Evolutionary conservation across 805 yeast species (phyloP), one percentile per base, ranked within the genome.

Genomic region (Lipomyces lipofer): DNA sequence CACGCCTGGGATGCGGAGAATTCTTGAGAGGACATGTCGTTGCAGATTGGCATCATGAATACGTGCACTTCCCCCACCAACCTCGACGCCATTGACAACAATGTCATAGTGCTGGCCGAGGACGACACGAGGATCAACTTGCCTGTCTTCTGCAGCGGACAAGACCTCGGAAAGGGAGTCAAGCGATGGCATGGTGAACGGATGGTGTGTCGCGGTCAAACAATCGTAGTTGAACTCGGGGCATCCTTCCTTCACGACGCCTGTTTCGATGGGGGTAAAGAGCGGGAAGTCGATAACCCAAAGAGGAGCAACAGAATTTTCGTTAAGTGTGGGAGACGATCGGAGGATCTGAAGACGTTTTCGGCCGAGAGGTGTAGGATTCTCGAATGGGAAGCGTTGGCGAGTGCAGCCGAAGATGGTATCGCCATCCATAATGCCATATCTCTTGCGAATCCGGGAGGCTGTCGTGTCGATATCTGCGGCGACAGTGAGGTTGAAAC

Each of bases 1-100:
- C 12, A 57, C 40, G 32, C 59, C 43, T 6, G 56, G 49, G 10
- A 94, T 84, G 6, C 77, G 71, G 28, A 94, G 75, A 9, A 92
- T 75, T 22, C 81, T 69, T 43, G 83, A 73, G 63, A 94, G 83
- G 4, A 94, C 79, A 67, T 74, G 88, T 52, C 78, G 76, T 69
- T 94, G 99, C 27, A 94, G 73, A 10, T 73, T 75, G 0, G 94
- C 77, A 67, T 90, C 97, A 67, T 94, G 99, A 17, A 94, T 80
- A 81, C 99, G 88, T 59, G 96, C 78, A 4, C 97, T 88, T 0
- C 99, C 99, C 17, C 99, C 99, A 25, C 99, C 99, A 1, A 91
- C 78, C 67, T 94, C 99, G 5, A 87, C 88, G 1, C 99, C 99
- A 65, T 92, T 92, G 35, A 94, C 74, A 0, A 94, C 99, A 13